A percentile compares a stretch with the other conserved stretches of the same genome.
These are phyloP conservation scores for Sarocladium oryzae DNA, from an alignment of 2,329 filamentous ascomycete genomes.

Conservation along the genomic window DNA sequence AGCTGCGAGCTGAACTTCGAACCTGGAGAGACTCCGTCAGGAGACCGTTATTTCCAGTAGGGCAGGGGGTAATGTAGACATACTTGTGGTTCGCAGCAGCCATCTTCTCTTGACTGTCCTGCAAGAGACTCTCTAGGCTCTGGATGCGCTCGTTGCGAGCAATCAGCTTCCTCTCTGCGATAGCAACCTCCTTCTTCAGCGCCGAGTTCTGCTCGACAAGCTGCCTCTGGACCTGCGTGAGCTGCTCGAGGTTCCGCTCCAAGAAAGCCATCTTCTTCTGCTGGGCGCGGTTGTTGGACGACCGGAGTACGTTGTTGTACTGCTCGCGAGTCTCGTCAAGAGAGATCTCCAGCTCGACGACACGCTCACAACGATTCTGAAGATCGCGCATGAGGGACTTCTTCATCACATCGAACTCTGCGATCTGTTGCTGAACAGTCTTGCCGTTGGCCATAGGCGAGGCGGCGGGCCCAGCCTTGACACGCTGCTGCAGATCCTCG, in stretches of 20 bases:
- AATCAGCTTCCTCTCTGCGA: slow-evolving; percentile 94
- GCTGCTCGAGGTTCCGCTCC: slow-evolving; percentile 94
- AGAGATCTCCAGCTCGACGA: slow-evolving; percentile 96
- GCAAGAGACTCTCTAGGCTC: slow-evolving; percentile 82
- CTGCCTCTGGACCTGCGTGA: slow-evolving; percentile 95
- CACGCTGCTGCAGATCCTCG: slow-evolving; percentile 68
- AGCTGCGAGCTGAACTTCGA: slow-evolving; percentile 91
- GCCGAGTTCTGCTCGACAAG: slow-evolving; percentile 96
- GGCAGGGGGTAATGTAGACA: slow-evolving; percentile 26
- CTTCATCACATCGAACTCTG: slow-evolving; percentile 99
- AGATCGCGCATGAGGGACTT: slow-evolving; percentile 98
- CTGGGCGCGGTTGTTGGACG: slow-evolving; percentile 95
- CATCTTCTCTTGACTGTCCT: slow-evolving; percentile 97
- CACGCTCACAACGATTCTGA: slow-evolving; percentile 95
- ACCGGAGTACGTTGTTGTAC: slow-evolving; percentile 96
- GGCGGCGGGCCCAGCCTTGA: slow-evolving; percentile 53
- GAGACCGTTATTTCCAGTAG: neutral
- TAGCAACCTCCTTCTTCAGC: slow-evolving; percentile 98
- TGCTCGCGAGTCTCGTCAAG: slow-evolving; percentile 96
- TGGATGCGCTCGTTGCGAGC: slow-evolving; percentile 95
- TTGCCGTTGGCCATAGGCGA: slow-evolving; percentile 69
- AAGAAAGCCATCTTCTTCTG: slow-evolving; percentile 99
- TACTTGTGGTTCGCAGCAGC: slow-evolving; percentile 97
- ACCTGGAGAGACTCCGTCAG: slow-evolving; percentile 54
- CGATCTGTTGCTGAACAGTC: slow-evolving; percentile 94